These are phyloP conservation scores for Colletotrichum orbiculare DNA, from an alignment of 2,329 filamentous ascomycete species.

Conservation along the genomic window DNA sequence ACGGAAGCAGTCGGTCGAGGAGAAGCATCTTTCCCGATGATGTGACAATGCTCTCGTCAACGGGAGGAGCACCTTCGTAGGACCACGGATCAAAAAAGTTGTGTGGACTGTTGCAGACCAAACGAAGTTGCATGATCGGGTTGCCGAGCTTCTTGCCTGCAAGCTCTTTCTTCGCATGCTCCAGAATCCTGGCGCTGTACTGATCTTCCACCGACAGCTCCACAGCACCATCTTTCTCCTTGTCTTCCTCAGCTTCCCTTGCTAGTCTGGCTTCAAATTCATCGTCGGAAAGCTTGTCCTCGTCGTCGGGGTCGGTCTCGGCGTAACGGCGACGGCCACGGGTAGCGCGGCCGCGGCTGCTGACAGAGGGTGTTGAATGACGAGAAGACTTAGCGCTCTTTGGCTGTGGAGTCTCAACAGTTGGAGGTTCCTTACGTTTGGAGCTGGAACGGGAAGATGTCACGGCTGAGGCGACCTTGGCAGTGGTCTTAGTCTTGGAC, in stretches of 20 bases:
- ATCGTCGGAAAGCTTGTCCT: slow-evolving; percentile 76
- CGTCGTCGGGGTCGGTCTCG: slow-evolving; percentile 67
- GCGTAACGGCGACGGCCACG: slow-evolving; percentile 56
- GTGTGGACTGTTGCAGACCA: slow-evolving; percentile 93
- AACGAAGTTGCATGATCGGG: slow-evolving; percentile 87
- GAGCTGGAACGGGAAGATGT: slow-evolving; percentile 29
- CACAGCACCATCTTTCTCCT: slow-evolving; percentile 48
- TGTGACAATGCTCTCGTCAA: slow-evolving; percentile 86
- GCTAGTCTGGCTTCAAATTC: slow-evolving; percentile 86
- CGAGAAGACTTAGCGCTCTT: slow-evolving; percentile 84
- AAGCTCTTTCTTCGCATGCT: slow-evolving; percentile 89
- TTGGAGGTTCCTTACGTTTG: slow-evolving; percentile 49
- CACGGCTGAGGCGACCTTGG: slow-evolving; percentile 38
- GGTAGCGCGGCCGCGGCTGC: slow-evolving; percentile 58
- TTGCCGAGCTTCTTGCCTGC: slow-evolving; percentile 92
- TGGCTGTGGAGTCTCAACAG: slow-evolving; percentile 46
- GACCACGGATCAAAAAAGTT: slow-evolving; percentile 97
- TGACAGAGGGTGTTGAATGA: slow-evolving; percentile 76
- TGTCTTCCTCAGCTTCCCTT: slow-evolving; percentile 63
- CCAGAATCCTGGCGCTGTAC: slow-evolving; percentile 74
- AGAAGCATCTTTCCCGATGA: slow-evolving; percentile 96
- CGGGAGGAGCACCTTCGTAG: slow-evolving; percentile 63
- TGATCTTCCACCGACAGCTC: slow-evolving; percentile 67
- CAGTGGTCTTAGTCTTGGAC: slow-evolving; percentile 39
- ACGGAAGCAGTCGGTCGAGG: slow-evolving; percentile 84